Conservation (phyloP, 257 asterid genomes). For the Przewalskia tangutica region DNA sequence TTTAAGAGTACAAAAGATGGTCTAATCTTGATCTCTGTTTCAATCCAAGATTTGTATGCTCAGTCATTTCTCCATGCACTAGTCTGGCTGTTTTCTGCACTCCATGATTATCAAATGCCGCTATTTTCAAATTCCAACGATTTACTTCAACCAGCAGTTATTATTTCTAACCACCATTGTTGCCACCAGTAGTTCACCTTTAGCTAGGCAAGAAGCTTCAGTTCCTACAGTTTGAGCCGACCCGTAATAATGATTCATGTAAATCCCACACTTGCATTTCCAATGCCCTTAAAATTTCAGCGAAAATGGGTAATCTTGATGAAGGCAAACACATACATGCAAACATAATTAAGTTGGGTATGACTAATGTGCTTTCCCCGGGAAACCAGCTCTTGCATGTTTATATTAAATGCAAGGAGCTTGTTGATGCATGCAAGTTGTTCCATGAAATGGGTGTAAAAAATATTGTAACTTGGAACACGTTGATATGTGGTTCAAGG, state of each 20-base stretch:
- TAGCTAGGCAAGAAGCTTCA: background rate
- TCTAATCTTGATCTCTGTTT: background rate
- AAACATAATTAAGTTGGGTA: constrained; percentile 11
- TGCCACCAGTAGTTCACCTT: background rate
- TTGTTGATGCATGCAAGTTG: constrained; percentile 7
- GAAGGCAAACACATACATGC: constrained; percentile 13
- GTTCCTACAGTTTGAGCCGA: background rate
- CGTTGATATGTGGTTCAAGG: constrained; percentile 12
- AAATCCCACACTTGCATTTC: background rate
- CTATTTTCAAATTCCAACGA: background rate
- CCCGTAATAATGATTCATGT: background rate
- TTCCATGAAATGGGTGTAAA: constrained; percentile 16
- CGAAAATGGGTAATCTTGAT: constrained; percentile 7
- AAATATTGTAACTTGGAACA: constrained; percentile 15
- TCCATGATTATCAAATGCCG: background rate
- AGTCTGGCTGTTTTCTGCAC: background rate
- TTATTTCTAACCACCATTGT: background rate
- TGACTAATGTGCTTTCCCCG: constrained; percentile 2
- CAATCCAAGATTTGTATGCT: no score
- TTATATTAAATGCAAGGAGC: constrained; percentile 5
- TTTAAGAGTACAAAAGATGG: background rate
- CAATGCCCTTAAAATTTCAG: constrained; percentile 7
- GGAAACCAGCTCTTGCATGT: constrained; percentile 12
- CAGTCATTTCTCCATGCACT: no score
- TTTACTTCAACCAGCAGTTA: background rate